Base-by-base conservation (phyloP, 305 asterid genomes). In the Euphrasia arctica region DNA sequence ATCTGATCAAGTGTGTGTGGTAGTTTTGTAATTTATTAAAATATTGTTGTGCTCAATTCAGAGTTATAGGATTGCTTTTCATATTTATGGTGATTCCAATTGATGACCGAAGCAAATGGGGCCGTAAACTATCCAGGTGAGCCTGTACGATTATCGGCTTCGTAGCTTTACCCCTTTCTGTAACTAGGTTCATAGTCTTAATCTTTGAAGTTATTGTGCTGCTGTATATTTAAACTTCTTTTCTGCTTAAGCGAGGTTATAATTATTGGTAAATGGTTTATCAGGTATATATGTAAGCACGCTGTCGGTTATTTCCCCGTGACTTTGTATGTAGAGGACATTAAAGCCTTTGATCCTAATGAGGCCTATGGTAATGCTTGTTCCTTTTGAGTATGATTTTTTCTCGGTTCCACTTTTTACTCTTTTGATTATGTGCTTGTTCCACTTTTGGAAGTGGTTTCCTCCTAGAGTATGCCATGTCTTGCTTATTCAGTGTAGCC, bases 221-320 rank as follows among this genome's bases (percentile, higher is more conserved):
- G 49, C 10, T 75, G 47, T 31, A 31, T 41, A 47, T 29, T n/a
- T 64, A 9, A 9, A 28, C 36, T 28, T 57, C 68, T 12, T 63
- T 48, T 51, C 29, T 32, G 75, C 64, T 47, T 32, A 49, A 34
- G 41, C 47, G 75, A 52, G 55, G 58, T 13, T 58, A 63, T 67
- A 72, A 42, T 22, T 62, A 10, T 62, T 61, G 66, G 71, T 66
- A 9, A 49, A 48, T 73, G 60, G 13, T 63, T 66, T 32, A 58
- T 67, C 95, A 94, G 99, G 91, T 94, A 77, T 72, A 83, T 94
- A 71, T 86, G 96, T 71, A 90, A 86, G 86, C 92, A 88, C 65
- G 95, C 81, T 52, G 87, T 80, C 73, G 96, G 97, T 51, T 94
- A 90, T 82, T 94, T 94, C 82, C 99, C 99, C 3, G 71, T 94